Evolutionary conservation across 441 rosid genomes (phyloP), one percentile per base, ranked within the genome.

Genomic region (Erodium moschatum): DNA sequence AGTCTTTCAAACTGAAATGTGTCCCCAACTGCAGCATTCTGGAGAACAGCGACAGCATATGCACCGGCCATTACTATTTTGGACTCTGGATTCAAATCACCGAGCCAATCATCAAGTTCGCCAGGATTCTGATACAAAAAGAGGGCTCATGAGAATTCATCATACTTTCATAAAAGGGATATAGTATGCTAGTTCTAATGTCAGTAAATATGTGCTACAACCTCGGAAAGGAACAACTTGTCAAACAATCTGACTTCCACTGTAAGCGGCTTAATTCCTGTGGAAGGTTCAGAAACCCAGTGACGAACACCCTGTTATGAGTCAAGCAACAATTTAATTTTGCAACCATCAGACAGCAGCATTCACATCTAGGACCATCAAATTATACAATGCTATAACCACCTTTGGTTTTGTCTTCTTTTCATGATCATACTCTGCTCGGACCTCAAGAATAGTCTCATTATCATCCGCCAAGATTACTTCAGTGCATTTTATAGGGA

Each of bases 191-290:
- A 64, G 29, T 42, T 27, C 66, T 11, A 70, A 58, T 19, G 16
- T n/a, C 33, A 64, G 35, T 4, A 71, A 48, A 64, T 46, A 69
- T 74, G 3, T 10, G 67, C 75, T 8, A 42, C 69, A 64, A 91
- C 99, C 97, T 94, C 97, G 0, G 92, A 87, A 65, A 82, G 83
- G 31, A 94, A 94, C 67, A 94, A 84, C 73, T 78, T 94, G 67
- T 91, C 97, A 71, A 91, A 94, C 82, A 89, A 83, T 78, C 97
- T 83, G 78, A 94, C 96, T 89, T 91, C 96, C 65, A 88, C 81
- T 73, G 81, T 81, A 72, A 91, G 73, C 12, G 94, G 96, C 62
- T 85, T 75, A 64, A 75, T 78, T 63, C 89, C 91, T 0, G 82
- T 77, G 16, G 86, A 84, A 69, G 94, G 75, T 75, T 88, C 87